These are phyloP conservation scores for Solanum acaule DNA, from an alignment of 257 asterid genomes.

Conservation along the genomic window DNA sequence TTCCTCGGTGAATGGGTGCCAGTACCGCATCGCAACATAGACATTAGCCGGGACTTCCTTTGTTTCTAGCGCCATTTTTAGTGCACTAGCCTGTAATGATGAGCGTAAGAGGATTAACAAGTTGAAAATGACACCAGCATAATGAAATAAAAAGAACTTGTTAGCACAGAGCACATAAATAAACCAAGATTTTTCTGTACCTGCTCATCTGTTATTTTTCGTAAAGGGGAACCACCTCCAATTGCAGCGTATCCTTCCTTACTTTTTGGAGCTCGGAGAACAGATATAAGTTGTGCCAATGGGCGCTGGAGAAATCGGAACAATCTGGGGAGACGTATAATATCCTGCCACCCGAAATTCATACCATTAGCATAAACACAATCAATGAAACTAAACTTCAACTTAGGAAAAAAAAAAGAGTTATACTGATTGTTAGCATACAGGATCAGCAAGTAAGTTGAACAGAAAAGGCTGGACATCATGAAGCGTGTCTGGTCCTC, in stretches of 20 bases:
- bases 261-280: conserved; percentile 84
- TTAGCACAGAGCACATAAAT: background rate
- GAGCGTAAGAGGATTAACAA: background rate
- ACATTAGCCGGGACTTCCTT: conserved; percentile 62
- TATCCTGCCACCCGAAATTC: conserved; percentile 44
- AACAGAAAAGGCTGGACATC: conserved; percentile 92
- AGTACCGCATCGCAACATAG: conserved; percentile 95
- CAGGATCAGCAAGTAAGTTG: conserved; percentile 93
- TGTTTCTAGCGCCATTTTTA: conserved; percentile 55
- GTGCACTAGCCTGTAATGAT: conserved; percentile 58
- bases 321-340: conserved; percentile 91
- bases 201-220: conserved; percentile 88
- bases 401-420: background rate
- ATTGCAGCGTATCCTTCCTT: conserved; percentile 97
- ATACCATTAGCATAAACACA: background rate
- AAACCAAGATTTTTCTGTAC: conserved; percentile 14
- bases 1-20: conserved; percentile 99
- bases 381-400: background rate
- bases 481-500: conserved; percentile 87
- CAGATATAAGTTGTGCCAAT: conserved; percentile 78
- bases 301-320: conserved; percentile 86
- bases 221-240: conserved; percentile 98
- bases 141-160: background rate
- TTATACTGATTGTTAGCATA: conserved; percentile 18
- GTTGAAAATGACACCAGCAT: background rate